phyloP scores from a whole-genome alignment of 164 flowering plant species.

The Vitis riparia region DNA sequence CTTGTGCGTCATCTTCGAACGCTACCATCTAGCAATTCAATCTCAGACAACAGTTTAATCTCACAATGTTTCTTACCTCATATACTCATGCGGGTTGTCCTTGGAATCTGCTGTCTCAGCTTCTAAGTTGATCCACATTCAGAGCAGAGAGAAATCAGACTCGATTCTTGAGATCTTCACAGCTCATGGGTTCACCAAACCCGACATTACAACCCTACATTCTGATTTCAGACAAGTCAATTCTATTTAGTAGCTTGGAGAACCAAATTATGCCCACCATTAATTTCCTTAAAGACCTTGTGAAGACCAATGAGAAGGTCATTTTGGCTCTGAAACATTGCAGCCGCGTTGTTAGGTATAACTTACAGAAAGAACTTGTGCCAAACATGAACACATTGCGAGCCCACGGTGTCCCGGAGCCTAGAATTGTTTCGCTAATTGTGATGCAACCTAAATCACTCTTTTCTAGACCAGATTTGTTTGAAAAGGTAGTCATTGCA shows the following conservation, averaged over 20 bases:
- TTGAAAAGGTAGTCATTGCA: conserved; percentile 1
- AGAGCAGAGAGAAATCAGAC: conserved; percentile 5
- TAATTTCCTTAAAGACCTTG: conserved; percentile 4
- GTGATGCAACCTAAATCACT: conserved; percentile 1
- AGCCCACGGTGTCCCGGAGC: conserved; percentile 9
- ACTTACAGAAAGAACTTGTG: background rate
- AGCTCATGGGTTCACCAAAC: conserved; percentile 5
- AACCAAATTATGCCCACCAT: conserved; percentile 4
- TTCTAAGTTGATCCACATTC: background rate
- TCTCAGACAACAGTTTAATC: no score
- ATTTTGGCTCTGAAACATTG: no score
- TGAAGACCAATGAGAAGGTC: no score
- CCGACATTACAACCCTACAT: conserved; percentile 4
- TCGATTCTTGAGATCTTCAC: conserved; percentile 5
- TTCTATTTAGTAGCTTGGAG: conserved; percentile 8
- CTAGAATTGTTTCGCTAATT: background rate
- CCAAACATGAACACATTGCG: conserved; percentile 5
- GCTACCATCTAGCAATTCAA: no score
- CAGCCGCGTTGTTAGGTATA: background rate
- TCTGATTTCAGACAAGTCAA: background rate
- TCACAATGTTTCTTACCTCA: conserved; percentile 5
- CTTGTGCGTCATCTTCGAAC: no score
- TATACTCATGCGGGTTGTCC: background rate
- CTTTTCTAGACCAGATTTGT: background rate
- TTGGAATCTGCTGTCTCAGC: no score